Evolutionary conservation across 768 basidiomycete species (phyloP), one percentile per base, ranked within the genome.

Genomic region (Pluteus cervinus): DNA sequence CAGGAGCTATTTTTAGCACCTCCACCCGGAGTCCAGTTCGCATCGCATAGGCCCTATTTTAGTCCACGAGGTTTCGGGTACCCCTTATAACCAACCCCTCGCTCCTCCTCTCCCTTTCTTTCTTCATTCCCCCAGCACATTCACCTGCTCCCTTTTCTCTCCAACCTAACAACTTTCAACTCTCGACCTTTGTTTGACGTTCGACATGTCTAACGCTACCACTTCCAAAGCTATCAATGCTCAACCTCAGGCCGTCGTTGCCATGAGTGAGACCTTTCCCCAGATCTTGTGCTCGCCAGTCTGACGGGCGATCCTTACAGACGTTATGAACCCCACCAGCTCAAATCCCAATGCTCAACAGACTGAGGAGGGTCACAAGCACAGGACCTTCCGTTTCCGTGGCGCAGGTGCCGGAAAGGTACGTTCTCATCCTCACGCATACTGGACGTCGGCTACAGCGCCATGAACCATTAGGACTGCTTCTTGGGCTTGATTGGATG

Each of bases 321-420:
- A 61, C 46, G 63, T 65, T 4, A 67, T 71, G 62, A 69, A 63
- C 53, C 48, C 24, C 28, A 41, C 2, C 34, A 33, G 1, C 46
- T 42, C 42, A 43, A 57, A 34, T 23, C 43, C 22, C 36, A 37
- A 50, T 24, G 47, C 22, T 23, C 48, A 46, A 53, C 62, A 53
- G 29, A 53, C 44, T 15, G 52, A 60, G 7, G 58, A 65, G 34
- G 61, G 66, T 39, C 62, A 71, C 40, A 55, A 68, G 41, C 61
- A 61, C 29, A 71, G 68, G 47, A 73, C 77, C 4, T 66, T 65
- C 37, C 76, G 81, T 42, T 54, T 86, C 33, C 77, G 84, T 39
- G 84, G 84, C 42, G 83, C 78, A 50, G 83, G 82, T 43, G 81
- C 75, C 31, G 81, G 51, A 21, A 82, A 74, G 71, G 81, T 81